Evolutionary conservation across 805 yeast species (phyloP).

Genomic region (Brettanomyces bruxellensis): DNA sequence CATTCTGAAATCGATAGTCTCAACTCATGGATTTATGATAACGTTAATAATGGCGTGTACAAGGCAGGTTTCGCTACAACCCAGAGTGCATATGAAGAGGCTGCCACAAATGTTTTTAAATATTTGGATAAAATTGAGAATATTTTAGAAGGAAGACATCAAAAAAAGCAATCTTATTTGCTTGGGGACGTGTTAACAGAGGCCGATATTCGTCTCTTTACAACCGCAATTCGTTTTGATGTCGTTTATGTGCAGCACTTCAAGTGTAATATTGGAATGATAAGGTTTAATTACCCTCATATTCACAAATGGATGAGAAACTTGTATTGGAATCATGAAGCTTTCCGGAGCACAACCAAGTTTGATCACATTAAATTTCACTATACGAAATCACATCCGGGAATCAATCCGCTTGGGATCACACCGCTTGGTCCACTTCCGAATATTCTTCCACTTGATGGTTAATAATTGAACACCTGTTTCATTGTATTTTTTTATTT

Average conservation of each 20-base stretch:
- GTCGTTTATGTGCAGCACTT: constrained; percentile 92
- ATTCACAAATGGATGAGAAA: constrained; percentile 74
- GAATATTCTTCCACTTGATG: constrained; percentile 44
- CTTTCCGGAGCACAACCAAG: constrained; percentile 69
- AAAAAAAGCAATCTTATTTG: constrained; percentile 31
- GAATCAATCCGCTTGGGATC: constrained; percentile 73
- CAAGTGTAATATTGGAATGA: constrained; percentile 80
- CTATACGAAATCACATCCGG: constrained; percentile 77
- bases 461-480: not conserved
- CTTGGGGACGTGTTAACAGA: constrained; percentile 69
- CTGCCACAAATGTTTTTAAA: constrained; percentile 53
- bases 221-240: constrained; percentile 87
- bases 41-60: constrained; percentile 88
- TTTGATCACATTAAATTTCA: constrained; percentile 88
- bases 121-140: constrained; percentile 64
- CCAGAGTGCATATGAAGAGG: constrained; percentile 72
- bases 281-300: constrained; percentile 70
- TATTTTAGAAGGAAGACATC: constrained; percentile 39
- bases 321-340: constrained; percentile 67
- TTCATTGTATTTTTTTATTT: too few relatives aligned
- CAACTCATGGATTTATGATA: constrained; percentile 76
- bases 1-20: constrained; percentile 59
- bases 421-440: constrained; percentile 89
- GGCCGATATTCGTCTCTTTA: constrained; percentile 80
- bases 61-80: constrained; percentile 83